A percentile compares a stretch with the other conserved stretches of the same genome.
Conservation (phyloP, 441 rosid species). For the Cnidoscolus chayamansa region DNA sequence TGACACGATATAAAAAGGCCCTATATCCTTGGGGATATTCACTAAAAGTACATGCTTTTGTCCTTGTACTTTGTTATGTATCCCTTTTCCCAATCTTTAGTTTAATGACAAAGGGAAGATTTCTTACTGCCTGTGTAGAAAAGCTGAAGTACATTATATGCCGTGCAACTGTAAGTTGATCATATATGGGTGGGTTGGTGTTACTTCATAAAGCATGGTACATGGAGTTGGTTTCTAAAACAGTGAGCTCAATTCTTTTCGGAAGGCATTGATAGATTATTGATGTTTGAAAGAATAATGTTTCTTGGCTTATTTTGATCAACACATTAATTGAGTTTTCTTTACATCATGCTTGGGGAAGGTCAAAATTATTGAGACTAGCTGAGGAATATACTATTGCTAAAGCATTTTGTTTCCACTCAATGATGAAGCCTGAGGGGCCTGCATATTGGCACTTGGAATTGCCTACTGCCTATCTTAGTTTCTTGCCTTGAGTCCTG, state of each 20-base stretch:
- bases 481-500: no score
- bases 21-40: background rate
- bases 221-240: background rate
- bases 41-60: background rate
- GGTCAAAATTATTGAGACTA: background rate
- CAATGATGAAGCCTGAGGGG: background rate
- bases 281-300: background rate
- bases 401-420: background rate
- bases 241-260: background rate
- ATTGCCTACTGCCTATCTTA: background rate
- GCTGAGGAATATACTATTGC: background rate
- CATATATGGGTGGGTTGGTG: background rate
- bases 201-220: background rate
- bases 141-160: background rate
- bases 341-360: background rate
- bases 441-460: background rate
- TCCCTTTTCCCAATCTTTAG: background rate
- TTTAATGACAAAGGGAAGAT: background rate
- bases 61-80: background rate
- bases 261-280: background rate
- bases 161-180: background rate
- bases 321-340: background rate
- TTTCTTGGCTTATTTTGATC: background rate
- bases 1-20: background rate
- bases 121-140: background rate